phyloP scores from a whole-genome alignment of 352 stramenopile species.

The Globisporangium viniferum region DNA sequence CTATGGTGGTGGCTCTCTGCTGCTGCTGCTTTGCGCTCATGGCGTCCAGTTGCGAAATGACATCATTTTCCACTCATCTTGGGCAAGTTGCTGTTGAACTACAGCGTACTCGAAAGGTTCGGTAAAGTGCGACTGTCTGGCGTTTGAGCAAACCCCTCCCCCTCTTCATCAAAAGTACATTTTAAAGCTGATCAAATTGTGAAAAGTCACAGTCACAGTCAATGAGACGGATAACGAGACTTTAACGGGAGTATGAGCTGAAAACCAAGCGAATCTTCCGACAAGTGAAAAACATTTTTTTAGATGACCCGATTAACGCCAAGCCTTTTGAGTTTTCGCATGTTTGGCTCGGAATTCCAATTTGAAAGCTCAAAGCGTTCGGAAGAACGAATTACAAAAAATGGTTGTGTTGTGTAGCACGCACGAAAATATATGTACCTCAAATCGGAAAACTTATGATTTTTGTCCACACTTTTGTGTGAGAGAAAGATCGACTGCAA shows the following conservation, averaged over 20 bases:
- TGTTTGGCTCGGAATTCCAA: too few species aligned
- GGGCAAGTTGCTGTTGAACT: constrained; percentile 1
- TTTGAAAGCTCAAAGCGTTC: too few species aligned
- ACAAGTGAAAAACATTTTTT: too few species aligned
- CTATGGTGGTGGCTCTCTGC: background rate
- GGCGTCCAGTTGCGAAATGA: constrained; percentile 10
- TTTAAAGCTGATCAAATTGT: background rate
- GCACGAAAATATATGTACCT: too few species aligned
- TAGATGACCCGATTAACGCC: too few species aligned
- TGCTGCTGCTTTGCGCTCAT: constrained; percentile 13
- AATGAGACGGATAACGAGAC: background rate
- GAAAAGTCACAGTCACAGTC: background rate
- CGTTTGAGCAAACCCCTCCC: constrained; percentile 6
- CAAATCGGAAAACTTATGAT: too few species aligned
- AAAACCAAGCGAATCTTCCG: constrained; percentile 4
- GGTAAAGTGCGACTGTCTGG: constrained; percentile 14
- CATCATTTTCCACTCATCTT: constrained; percentile 2
- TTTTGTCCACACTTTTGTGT: background rate
- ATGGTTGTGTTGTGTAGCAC: too few species aligned
- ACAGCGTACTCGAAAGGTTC: background rate
- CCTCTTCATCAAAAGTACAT: background rate
- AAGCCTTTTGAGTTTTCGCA: too few species aligned
- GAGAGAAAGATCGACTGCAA: constrained; percentile 4
- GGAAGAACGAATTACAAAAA: too few species aligned
- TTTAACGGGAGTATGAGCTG: background rate